phyloP scores from a whole-genome alignment of 2,329 filamentous ascomycete genomes.

The Monosporascus sp. region DNA sequence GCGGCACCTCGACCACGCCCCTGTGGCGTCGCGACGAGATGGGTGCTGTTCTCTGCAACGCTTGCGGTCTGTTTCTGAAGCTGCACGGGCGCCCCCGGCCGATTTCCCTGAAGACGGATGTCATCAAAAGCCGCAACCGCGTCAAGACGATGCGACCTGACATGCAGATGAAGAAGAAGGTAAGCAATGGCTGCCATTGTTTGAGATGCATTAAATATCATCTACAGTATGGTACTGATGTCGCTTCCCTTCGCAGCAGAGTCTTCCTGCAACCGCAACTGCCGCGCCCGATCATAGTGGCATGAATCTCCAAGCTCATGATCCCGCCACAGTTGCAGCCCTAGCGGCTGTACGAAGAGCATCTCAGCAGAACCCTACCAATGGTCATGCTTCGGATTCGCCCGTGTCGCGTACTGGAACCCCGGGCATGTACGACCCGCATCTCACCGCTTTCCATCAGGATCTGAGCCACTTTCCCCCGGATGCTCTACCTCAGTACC shows the following conservation, averaged over 20 bases:
- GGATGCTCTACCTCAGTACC: slow-evolving; percentile 44
- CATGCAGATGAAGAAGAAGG: slow-evolving; percentile 79
- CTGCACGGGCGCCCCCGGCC: slow-evolving; percentile 88
- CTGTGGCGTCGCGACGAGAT: slow-evolving; percentile 96
- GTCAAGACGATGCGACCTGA: slow-evolving; percentile 83
- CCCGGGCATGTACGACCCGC: slow-evolving; percentile 67
- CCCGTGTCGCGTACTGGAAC: slow-evolving; percentile 76
- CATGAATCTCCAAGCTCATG: slow-evolving; percentile 51
- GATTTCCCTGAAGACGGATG: slow-evolving; percentile 96
- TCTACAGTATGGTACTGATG: background rate
- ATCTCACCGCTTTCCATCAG: slow-evolving; percentile 70
- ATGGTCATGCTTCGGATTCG: slow-evolving; percentile 69
- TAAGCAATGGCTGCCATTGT: slow-evolving; percentile 7
- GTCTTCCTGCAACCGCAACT: slow-evolving; percentile 31
- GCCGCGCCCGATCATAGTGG: slow-evolving; percentile 47
- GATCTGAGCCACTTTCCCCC: slow-evolving; percentile 66
- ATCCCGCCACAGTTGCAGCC: slow-evolving; percentile 48
- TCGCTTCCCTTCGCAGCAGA: slow-evolving; percentile 29
- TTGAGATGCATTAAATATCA: background rate
- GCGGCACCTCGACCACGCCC: slow-evolving; percentile 89
- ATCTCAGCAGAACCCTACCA: slow-evolving; percentile 64
- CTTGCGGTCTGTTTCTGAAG: slow-evolving; percentile 95
- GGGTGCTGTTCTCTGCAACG: slow-evolving; percentile 95
- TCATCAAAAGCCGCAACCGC: slow-evolving; percentile 98
- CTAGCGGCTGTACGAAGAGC: slow-evolving; percentile 50